phyloP scores from a whole-genome alignment of 345 rosid species.

The Gossypium ekmanianum region DNA sequence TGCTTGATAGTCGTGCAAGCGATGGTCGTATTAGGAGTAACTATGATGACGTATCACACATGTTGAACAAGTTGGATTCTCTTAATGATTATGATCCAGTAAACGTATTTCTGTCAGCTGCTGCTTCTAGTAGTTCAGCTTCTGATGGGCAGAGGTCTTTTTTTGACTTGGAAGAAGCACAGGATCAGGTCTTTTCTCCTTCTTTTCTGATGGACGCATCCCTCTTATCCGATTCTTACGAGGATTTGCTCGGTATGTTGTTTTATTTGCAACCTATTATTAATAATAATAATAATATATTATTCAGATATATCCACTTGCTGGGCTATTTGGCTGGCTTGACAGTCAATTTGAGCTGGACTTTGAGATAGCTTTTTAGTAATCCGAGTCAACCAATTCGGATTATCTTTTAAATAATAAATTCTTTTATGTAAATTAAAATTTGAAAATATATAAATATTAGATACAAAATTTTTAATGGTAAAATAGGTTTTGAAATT shows the following conservation, averaged over 20 bases:
- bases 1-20: slow-evolving; percentile 36
- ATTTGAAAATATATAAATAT: too few relatives aligned
- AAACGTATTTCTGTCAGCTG: slow-evolving; percentile 65
- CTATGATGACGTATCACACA: slow-evolving; percentile 53
- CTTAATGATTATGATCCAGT: slow-evolving; percentile 60
- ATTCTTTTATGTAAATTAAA: too few relatives aligned
- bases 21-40: slow-evolving; percentile 48
- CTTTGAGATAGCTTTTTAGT: background rate
- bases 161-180: slow-evolving; percentile 60
- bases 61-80: slow-evolving; percentile 58
- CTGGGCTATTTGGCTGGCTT: background rate
- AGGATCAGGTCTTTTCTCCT: slow-evolving; percentile 83
- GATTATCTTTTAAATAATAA: background rate
- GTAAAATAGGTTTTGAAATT: background rate
- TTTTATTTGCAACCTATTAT: slow-evolving; percentile 9
- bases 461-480: too few relatives aligned
- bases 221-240: slow-evolving; percentile 65
- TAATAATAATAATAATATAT: background rate
- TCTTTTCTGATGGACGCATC: slow-evolving; percentile 81
- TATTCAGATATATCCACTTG: background rate
- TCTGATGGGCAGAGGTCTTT: slow-evolving; percentile 54
- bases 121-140: slow-evolving; percentile 54
- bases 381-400: background rate
- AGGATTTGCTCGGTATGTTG: slow-evolving; percentile 84
- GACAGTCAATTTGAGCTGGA: too few relatives aligned